A percentile compares a stretch with the other conserved stretches of the same genome.
These are phyloP conservation scores for Penicillium lividum DNA, from an alignment of 495 filamentous ascomycete genomes.

Conservation along the genomic window DNA sequence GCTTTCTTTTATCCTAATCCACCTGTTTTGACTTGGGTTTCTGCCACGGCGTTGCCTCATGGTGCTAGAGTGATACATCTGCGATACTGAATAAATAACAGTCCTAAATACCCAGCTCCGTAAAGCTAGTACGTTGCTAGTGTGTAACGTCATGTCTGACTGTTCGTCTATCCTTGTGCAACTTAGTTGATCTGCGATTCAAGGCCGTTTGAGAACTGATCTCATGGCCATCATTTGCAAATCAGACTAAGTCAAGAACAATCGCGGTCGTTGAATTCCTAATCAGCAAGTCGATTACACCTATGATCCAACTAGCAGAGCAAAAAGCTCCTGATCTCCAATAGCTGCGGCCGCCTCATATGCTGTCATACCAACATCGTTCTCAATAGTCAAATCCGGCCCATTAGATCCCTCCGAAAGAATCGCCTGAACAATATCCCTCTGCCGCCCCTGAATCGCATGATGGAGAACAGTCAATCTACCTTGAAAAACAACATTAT, in stretches of 20 bases:
- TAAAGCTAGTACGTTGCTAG: background rate
- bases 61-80: conserved; percentile 14
- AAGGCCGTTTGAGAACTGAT: background rate
- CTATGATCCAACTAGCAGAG: background rate
- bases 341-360: background rate
- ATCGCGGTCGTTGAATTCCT: background rate
- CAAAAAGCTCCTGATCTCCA: background rate
- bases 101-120: too few relatives aligned
- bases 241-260: background rate
- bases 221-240: background rate
- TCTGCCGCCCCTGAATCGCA: background rate
- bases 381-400: background rate
- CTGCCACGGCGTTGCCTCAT: conserved; percentile 6
- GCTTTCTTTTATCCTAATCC: conserved; percentile 12
- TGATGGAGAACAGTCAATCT: background rate
- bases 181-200: conserved; percentile 1
- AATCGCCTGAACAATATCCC: background rate
- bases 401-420: background rate
- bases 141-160: background rate
- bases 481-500: background rate
- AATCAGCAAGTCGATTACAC: background rate
- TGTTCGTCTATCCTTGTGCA: background rate
- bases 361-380: background rate
- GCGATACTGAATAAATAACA: conserved; percentile 3
- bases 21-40: conserved; percentile 1